Percentiles rank a stretch among this genome's conserved stretches.
Evolutionary conservation across 2,329 filamentous ascomycete species (phyloP).

Genomic region (Xylariaceae sp.): DNA sequence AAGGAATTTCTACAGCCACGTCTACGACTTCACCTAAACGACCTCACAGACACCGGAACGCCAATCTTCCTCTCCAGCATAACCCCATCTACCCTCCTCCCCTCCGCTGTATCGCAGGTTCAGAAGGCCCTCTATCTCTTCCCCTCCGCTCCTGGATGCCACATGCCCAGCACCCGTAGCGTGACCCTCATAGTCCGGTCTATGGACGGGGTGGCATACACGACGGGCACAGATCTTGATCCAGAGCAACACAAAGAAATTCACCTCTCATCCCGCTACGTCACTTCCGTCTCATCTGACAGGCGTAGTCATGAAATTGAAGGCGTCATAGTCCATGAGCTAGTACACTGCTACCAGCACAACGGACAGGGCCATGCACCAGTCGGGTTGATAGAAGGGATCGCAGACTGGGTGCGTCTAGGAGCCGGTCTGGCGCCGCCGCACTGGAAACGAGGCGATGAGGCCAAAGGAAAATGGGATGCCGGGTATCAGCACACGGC

Average conservation of each 20-base stretch:
- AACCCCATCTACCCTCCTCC: slow-evolving; percentile 67
- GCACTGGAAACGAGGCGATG: slow-evolving; percentile 72
- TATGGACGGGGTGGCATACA: slow-evolving; percentile 89
- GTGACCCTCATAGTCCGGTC: slow-evolving; percentile 82
- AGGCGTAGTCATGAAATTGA: slow-evolving; percentile 68
- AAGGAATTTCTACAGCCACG: slow-evolving; percentile 55
- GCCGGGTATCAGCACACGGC: slow-evolving; percentile 88
- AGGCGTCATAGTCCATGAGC: slow-evolving; percentile 88
- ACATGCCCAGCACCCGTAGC: slow-evolving; percentile 73
- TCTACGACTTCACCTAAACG: slow-evolving; percentile 65
- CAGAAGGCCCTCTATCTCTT: slow-evolving; percentile 73
- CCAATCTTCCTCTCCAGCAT: slow-evolving; percentile 71
- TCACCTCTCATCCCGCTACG: slow-evolving; percentile 82
- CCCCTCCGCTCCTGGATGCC: slow-evolving; percentile 39
- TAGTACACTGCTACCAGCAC: slow-evolving; percentile 94
- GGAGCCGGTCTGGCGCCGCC: slow-evolving; percentile 75
- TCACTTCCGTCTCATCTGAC: slow-evolving; percentile 53
- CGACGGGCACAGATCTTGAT: slow-evolving; percentile 79
- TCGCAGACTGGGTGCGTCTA: slow-evolving; percentile 91
- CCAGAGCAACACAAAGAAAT: slow-evolving; percentile 85
- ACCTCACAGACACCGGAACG: slow-evolving; percentile 66
- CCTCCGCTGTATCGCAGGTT: slow-evolving; percentile 70
- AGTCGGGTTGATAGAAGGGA: slow-evolving; percentile 84
- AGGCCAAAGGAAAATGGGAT: slow-evolving; percentile 71
- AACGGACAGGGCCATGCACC: slow-evolving; percentile 68